Evolutionary conservation across 495 filamentous ascomycete species (phyloP).

Genomic region (Hypoxylon fragiforme): DNA sequence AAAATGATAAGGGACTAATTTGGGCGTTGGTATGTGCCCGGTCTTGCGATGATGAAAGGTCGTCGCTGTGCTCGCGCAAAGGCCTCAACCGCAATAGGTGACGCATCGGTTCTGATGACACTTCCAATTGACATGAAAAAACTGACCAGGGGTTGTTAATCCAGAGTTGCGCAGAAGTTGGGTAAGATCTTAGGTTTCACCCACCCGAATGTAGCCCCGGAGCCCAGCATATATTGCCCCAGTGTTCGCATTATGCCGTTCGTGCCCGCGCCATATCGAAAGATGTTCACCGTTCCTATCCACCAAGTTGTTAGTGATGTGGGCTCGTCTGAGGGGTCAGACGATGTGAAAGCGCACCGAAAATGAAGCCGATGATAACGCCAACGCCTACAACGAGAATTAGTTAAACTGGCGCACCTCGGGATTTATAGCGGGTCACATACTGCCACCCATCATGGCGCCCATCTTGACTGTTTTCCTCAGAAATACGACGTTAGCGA

Average conservation of each 20-base stretch:
- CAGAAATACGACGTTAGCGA: constrained; percentile 30
- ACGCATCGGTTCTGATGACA: constrained; percentile 84
- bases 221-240: constrained; percentile 97
- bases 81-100: constrained; percentile 62
- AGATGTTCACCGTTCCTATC: constrained; percentile 86
- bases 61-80: constrained; percentile 62
- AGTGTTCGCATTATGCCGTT: constrained; percentile 92
- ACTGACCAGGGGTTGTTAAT: constrained; percentile 51
- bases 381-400: constrained; percentile 76
- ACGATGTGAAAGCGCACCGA: constrained; percentile 59
- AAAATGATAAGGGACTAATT: no score
- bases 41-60: constrained; percentile 60
- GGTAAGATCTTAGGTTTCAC: constrained; percentile 29
- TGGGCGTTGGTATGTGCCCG: constrained; percentile 46
- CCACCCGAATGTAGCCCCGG: constrained; percentile 94
- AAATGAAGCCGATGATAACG: constrained; percentile 95
- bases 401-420: neutral
- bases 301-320: constrained; percentile 27
- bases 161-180: neutral
- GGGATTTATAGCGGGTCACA: constrained; percentile 37
- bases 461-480: constrained; percentile 85
- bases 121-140: constrained; percentile 99
- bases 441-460: constrained; percentile 96
- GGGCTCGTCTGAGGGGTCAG: neutral
- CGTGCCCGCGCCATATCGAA: constrained; percentile 88